These are phyloP conservation scores for Microbotryum violaceum DNA, from an alignment of 1,284 basidiomycete genomes.

Conservation along the genomic window DNA sequence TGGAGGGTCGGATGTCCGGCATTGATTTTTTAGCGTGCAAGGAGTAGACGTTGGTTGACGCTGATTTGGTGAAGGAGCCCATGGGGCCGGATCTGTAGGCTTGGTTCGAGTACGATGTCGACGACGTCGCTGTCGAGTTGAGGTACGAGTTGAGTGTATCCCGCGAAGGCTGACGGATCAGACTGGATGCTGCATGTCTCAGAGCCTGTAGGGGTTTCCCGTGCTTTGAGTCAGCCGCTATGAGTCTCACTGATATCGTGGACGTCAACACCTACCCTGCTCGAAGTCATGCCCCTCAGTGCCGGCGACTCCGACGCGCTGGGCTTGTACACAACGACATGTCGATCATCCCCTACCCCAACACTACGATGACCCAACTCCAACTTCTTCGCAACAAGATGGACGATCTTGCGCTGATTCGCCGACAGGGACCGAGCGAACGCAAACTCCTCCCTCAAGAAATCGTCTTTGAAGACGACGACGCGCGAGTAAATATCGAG, in stretches of 20 bases:
- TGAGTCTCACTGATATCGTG: background rate
- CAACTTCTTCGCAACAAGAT: slow-evolving; percentile 91
- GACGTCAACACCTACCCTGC: slow-evolving; percentile 1
- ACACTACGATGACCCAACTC: slow-evolving; percentile 90
- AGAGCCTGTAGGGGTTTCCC: slow-evolving; percentile 37
- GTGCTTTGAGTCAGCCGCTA: background rate
- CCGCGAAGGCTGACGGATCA: slow-evolving; percentile 66
- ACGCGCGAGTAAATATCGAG: slow-evolving; percentile 96
- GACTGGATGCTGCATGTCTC: slow-evolving; percentile 56
- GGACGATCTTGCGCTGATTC: slow-evolving; percentile 83
- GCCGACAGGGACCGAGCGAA: slow-evolving; percentile 79
- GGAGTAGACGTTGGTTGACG: slow-evolving; percentile 42
- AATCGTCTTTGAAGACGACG: slow-evolving; percentile 94
- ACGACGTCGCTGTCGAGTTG: background rate
- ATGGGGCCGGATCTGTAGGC: slow-evolving; percentile 29
- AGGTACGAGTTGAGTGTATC: slow-evolving; percentile 43
- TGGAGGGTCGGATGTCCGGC: slow-evolving; percentile 51
- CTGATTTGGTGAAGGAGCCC: slow-evolving; percentile 14
- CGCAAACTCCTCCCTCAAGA: slow-evolving; percentile 92
- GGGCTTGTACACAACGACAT: slow-evolving; percentile 77
- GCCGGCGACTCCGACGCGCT: background rate
- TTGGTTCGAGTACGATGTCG: slow-evolving; percentile 29
- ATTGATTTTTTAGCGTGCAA: slow-evolving; percentile 90
- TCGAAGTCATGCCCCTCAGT: background rate
- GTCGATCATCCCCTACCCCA: slow-evolving; percentile 84